Conservation (phyloP, 1,284 basidiomycete genomes). For the Cutaneotrichosporon arboriforme region DNA sequence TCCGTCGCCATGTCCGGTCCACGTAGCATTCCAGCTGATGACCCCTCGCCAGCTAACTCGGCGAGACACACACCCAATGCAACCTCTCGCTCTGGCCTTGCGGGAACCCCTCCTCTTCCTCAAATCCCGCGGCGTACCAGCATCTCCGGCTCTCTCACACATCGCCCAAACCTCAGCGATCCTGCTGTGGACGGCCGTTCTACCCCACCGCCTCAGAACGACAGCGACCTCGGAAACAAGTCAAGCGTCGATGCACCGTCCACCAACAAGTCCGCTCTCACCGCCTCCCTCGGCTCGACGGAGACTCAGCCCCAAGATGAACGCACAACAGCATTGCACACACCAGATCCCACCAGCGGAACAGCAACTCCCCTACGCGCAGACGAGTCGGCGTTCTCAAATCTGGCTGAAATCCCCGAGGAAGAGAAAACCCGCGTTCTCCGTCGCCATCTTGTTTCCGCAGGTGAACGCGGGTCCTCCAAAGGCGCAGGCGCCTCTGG, state of each 20-base stretch:
- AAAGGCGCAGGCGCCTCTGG: conserved; percentile 8
- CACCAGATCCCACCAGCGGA: background rate
- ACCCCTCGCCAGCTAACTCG: background rate
- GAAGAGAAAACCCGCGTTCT: conserved; percentile 79
- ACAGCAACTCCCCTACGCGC: conserved; percentile 9
- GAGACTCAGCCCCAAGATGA: too few species aligned
- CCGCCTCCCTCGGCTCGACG: conserved; percentile 2
- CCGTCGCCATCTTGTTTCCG: conserved; percentile 69
- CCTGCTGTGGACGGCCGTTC: background rate
- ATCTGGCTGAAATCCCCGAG: conserved; percentile 50
- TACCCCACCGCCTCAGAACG: background rate
- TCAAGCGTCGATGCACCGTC: background rate
- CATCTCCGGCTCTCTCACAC: conserved; percentile 3
- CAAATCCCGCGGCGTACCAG: conserved; percentile 12
- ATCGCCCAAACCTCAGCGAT: background rate
- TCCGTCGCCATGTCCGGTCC: background rate
- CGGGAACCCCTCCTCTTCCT: conserved; percentile 11
- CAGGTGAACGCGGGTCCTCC: conserved; percentile 56
- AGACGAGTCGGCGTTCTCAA: conserved; percentile 35
- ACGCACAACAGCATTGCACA: background rate
- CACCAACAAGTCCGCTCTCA: conserved; percentile 9
- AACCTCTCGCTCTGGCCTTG: conserved; percentile 2
- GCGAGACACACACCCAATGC: background rate
- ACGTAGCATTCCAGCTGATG: background rate
- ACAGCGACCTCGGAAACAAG: conserved; percentile 9